Base-by-base conservation (phyloP, 2,329 filamentous ascomycete genomes). In the Exophiala sp. region DNA sequence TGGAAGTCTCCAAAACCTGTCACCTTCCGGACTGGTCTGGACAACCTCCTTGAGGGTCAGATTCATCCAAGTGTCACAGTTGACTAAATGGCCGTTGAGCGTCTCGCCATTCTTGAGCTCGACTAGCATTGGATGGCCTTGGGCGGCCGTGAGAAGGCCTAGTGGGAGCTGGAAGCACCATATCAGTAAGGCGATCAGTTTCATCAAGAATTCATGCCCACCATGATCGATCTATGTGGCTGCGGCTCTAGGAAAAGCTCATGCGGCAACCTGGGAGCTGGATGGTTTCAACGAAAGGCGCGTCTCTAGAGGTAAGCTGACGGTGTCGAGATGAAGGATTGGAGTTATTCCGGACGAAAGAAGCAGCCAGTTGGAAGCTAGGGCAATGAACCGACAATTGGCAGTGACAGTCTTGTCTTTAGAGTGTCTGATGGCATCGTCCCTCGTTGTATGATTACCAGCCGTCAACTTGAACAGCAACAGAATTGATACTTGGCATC, bases 31-130 rank as follows among this genome's bases (percentile, higher is more conserved):
- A 66, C 86, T 95, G 14, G 93, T 97, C 71, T 97, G 91, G 29
- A 97, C 88, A 18, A 98, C 94, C 69, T 97, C 93, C 70, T 93
- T 95, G 60, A 98, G 73, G 1, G 91, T 97, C 62, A 98, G 75
- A 73, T 98, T 98, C 93, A 98, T 98, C 89, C 93, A 98, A 42
- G 91, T 98, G 70, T 98, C 93, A 81, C 91, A 98, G 69, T 85
- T 88, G 68, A 96, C 86, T 52, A 98, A 77, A 66, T 96, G 89
- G 57, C 93, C 93, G 72, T 97, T 98, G 54, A 98, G 80, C 0
- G 93, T 97, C 72, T 98, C 90, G 73, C 90, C 90, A 65, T 91
- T 95, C 77, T 96, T 96, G 60, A 96, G 85, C 75, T 96, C 90
- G 59, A 96, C 90, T 50, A 95, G 84, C 86, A 96, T 97, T 2